A percentile compares a stretch with the other conserved stretches of the same genome.
Conservation (phyloP, 331 rosid species). For the Quercus lobata region DNA sequence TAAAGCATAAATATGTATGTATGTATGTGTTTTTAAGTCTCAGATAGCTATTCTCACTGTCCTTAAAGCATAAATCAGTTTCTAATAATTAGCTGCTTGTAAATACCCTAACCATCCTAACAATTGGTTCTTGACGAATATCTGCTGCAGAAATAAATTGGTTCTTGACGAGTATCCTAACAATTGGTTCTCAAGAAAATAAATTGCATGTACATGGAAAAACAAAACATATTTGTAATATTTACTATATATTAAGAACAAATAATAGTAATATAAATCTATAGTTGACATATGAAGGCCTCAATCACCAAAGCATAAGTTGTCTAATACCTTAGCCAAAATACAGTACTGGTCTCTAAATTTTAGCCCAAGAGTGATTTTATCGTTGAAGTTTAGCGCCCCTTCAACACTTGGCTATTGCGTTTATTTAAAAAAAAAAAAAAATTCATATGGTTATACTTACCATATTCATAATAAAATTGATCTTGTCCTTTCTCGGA, state of each 20-base stretch:
- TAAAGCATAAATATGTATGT: too few relatives aligned
- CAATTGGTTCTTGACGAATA: neutral
- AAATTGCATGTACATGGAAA: neutral
- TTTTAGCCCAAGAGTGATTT: too few relatives aligned
- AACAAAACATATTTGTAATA: too few relatives aligned
- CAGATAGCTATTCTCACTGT: too few relatives aligned
- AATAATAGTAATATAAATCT: neutral
- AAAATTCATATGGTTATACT: neutral
- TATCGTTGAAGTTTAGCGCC: too few relatives aligned
- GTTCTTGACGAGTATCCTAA: too few relatives aligned
- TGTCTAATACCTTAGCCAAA: neutral
- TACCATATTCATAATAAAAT: slow-evolving; percentile 34
- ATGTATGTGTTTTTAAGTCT: too few relatives aligned
- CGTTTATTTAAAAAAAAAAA: neutral
- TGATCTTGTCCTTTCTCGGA: slow-evolving; percentile 30
- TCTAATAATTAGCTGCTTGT: too few relatives aligned
- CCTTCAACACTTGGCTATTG: neutral
- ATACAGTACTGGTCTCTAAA: too few relatives aligned
- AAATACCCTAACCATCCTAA: too few relatives aligned
- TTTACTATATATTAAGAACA: neutral
- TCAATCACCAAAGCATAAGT: neutral
- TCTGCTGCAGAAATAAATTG: too few relatives aligned
- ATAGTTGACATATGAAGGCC: neutral
- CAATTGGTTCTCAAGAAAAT: neutral
- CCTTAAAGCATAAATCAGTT: too few relatives aligned